These are phyloP conservation scores for Cyclospora cayetanensis DNA, from an alignment of 169 alveolate genomes.

Conservation along the genomic window DNA sequence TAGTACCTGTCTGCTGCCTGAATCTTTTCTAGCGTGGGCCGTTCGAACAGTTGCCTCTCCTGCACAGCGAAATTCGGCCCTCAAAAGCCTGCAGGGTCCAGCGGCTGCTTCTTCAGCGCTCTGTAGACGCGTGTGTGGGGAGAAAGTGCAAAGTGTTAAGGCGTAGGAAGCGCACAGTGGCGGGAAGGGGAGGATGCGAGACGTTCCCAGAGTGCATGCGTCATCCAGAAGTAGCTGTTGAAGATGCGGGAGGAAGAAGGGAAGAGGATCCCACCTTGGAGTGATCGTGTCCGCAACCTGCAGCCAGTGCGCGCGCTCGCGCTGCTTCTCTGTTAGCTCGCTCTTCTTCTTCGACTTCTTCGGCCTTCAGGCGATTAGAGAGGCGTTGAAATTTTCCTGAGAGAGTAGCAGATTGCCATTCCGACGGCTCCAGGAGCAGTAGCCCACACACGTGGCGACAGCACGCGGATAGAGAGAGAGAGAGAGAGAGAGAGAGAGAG, in stretches of 20 bases:
- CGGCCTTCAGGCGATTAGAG: neutral
- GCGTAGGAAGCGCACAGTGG: no score
- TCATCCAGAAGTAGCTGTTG: no score
- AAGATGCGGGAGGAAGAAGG: no score
- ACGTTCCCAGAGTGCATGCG: no score
- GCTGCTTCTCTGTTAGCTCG: neutral
- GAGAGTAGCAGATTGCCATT: neutral
- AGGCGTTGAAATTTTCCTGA: neutral
- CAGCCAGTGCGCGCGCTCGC: neutral
- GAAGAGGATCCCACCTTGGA: no score
- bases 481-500: neutral
- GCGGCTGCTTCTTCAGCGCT: no score
- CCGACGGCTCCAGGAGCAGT: neutral
- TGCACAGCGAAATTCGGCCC: constrained; percentile 19
- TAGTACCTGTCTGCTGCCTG: constrained; percentile 67
- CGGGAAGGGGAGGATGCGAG: no score
- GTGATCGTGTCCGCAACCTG: neutral
- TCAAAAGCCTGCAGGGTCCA: no score
- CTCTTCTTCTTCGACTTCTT: neutral
- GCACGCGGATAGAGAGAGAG: neutral
- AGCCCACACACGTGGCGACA: neutral
- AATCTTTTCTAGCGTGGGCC: constrained; percentile 70
- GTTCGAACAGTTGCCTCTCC: constrained; percentile 69
- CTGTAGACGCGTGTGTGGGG: no score
- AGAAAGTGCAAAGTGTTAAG: no score